Evolutionary conservation across 345 rosid genomes (phyloP).

Genomic region (Euphorbia pulcherrima): DNA sequence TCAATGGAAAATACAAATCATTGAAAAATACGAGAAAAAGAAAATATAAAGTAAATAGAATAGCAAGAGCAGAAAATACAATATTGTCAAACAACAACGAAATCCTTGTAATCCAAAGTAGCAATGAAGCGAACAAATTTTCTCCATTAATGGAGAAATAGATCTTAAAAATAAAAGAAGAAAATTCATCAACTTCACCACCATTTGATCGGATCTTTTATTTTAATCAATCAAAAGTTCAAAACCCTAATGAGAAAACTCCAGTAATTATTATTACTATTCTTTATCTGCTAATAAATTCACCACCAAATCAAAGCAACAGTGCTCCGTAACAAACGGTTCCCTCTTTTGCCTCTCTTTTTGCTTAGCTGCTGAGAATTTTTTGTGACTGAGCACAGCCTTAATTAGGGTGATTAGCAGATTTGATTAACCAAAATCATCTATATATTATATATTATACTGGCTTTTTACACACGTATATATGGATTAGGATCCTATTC

Average conservation of each 20-base stretch:
- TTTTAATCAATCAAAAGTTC: background rate
- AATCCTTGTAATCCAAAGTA: conserved; percentile 5
- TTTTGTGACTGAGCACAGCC: conserved; percentile 77
- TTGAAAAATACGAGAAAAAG: too few relatives aligned
- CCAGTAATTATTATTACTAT: too few relatives aligned
- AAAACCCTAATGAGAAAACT: background rate
- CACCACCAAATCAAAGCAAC: conserved; percentile 16
- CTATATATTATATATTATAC: background rate
- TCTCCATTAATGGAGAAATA: conserved; percentile 22
- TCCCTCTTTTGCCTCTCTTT: conserved; percentile 33
- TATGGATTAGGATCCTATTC: background rate
- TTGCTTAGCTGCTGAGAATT: conserved; percentile 31
- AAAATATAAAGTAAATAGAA: too few relatives aligned
- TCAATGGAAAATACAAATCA: too few relatives aligned
- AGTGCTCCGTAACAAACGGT: conserved; percentile 68
- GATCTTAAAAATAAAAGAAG: conserved; percentile 14
- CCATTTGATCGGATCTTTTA: conserved; percentile 26
- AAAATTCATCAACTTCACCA: conserved; percentile 71
- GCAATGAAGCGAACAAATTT: conserved; percentile 68
- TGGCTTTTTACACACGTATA: background rate
- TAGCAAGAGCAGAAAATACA: too few relatives aligned
- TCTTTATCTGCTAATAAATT: conserved; percentile 22
- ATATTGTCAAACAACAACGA: conserved; percentile 10
- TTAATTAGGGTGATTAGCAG: conserved; percentile 13
- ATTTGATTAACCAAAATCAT: background rate